Evolutionary conservation across 164 flowering plant species (phyloP).

Genomic region (Pachysandra terminalis): DNA sequence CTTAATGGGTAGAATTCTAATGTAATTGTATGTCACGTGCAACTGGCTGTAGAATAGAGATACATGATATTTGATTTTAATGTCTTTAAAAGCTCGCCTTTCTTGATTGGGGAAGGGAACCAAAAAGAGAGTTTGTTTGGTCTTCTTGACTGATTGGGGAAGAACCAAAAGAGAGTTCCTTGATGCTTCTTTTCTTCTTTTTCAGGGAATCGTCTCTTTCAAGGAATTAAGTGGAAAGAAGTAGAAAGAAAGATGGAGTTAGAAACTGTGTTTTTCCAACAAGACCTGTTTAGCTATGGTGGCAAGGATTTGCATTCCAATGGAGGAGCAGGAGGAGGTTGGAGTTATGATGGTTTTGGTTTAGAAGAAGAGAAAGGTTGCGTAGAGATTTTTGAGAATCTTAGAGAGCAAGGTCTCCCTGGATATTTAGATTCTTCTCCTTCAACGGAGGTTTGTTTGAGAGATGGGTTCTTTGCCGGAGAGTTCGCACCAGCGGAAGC

Average conservation of each 20-base stretch:
- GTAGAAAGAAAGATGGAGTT: constrained; percentile 44
- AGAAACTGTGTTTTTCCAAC: constrained; percentile 59
- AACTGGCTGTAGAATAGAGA: constrained; percentile 25
- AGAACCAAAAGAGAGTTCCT: too few species aligned
- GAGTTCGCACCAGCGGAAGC: background rate
- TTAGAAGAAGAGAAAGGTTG: background rate
- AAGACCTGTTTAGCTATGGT: constrained; percentile 31
- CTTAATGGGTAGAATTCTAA: too few species aligned
- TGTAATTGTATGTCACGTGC: background rate
- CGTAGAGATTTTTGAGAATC: background rate
- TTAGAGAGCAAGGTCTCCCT: background rate
- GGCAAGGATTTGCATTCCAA: too few species aligned
- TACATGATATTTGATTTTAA: constrained; percentile 6
- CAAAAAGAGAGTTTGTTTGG: constrained; percentile 21
- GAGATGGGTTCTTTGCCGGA: background rate
- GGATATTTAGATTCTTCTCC: background rate
- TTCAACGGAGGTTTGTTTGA: background rate
- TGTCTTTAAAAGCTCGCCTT: constrained; percentile 18
- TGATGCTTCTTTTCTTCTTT: too few species aligned
- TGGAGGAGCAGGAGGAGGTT: too few species aligned
- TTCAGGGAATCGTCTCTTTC: too few species aligned
- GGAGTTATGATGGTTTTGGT: background rate
- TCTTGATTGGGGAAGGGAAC: background rate
- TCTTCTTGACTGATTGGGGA: constrained; percentile 4
- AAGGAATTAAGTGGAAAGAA: too few species aligned